Conservation (phyloP, 768 basidiomycete species). For the Hygrocybe punicea region DNA sequence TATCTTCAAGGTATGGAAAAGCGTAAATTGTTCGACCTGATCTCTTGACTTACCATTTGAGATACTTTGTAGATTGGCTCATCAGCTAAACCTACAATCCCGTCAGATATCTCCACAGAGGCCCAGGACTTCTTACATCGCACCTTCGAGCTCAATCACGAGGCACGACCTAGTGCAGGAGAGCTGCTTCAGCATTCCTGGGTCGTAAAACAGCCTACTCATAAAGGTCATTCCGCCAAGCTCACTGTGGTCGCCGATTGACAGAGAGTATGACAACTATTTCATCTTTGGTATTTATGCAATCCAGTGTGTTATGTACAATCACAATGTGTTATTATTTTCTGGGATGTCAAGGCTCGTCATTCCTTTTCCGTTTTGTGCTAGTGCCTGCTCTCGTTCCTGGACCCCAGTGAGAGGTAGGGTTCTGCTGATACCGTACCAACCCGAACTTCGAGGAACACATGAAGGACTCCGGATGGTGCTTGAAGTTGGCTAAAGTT, state of each 20-base stretch:
- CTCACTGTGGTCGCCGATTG: constrained; percentile 7
- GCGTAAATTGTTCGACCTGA: not conserved
- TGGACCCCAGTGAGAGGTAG: constrained; percentile 91
- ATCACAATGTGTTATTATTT: not conserved
- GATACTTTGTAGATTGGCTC: constrained; percentile 72
- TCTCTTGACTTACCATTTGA: not conserved
- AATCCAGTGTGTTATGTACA: not conserved
- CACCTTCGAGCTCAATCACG: constrained; percentile 85
- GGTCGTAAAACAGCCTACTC: constrained; percentile 45
- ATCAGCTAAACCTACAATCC: constrained; percentile 80
- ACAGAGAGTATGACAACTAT: constrained; percentile 9
- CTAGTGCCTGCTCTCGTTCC: constrained; percentile 54
- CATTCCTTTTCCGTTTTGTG: constrained; percentile 42
- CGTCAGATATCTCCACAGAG: constrained; percentile 85
- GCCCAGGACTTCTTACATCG: constrained; percentile 82
- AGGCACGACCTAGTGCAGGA: constrained; percentile 72
- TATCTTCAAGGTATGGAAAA: constrained; percentile 76
- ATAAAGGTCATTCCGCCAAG: constrained; percentile 20
- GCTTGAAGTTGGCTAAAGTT: constrained; percentile 66
- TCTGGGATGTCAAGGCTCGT: constrained; percentile 19
- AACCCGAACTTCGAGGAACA: constrained; percentile 66
- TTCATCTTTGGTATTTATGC: constrained; percentile 13
- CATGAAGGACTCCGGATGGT: constrained; percentile 63
- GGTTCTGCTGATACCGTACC: constrained; percentile 89
- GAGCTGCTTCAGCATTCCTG: constrained; percentile 75